Base-by-base conservation (phyloP, 441 rosid species). In the Adansonia madagascariensis region DNA sequence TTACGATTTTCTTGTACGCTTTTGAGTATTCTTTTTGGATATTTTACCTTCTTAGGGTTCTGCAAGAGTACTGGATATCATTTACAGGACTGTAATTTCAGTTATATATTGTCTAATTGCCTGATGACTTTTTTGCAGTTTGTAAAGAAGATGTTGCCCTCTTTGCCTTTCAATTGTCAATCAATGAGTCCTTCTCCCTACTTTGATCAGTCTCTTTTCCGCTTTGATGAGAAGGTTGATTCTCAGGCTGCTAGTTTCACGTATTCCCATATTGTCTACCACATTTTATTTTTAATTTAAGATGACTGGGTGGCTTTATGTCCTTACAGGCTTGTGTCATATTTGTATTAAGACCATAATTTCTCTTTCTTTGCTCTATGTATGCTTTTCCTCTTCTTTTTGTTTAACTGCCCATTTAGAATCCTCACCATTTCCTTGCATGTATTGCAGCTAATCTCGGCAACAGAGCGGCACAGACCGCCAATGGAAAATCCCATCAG, bases 121-220 rank as follows among this genome's bases (percentile, higher is more conserved):
- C 57, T 55, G 65, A 69, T 79, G 76, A 41, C 49, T 80, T 15
- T 81, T 47, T 31, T 81, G 84, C 98, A 94, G 98, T 91, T 92
- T 85, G 92, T 90, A 82, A 94, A 88, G 94, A 96, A 91, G 91
- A 91, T 96, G 93, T 82, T 94, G 85, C 82, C 80, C 44, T 85
- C 97, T 31, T 88, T 96, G 83, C 94, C 98, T 78, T 90, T 91
- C 78, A 84, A 88, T 81, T 92, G 98, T 75, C 99, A 96, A 79
- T 94, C 98, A 81, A 90, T 86, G 77, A 90, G 94, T 82, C 98
- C 99, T 20, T 96, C 99, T 75, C 99, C 99, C 66, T 96, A 94
- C 78, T 94, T 94, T 75, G 99, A 96, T 82, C 99, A 91, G 55
- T 90, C 94, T 79, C 97, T 96, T 73, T 96, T 92, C 82, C 94